phyloP scores from a whole-genome alignment of 225 moss, liverwort and hornwort genomes.

The Lunularia cruciata region DNA sequence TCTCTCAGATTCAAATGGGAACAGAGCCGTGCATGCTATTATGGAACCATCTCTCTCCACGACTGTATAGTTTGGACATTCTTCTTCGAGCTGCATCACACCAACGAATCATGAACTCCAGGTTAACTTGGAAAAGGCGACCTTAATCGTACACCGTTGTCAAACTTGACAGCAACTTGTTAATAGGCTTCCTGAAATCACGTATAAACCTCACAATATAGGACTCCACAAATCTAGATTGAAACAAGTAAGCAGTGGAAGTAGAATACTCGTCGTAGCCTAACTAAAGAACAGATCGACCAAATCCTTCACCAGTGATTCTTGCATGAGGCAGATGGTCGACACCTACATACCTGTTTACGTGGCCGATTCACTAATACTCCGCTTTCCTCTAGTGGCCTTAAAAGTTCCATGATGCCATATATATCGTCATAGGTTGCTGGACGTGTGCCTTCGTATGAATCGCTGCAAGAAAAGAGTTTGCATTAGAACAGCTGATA shows the following conservation, averaged over 20 bases:
- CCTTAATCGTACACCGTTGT: too few relatives aligned
- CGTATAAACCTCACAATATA: too few relatives aligned
- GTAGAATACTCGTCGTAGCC: too few relatives aligned
- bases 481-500: too few relatives aligned
- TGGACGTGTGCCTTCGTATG: slow-evolving; percentile 91
- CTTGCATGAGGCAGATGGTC: too few relatives aligned
- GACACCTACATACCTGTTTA: slow-evolving; percentile 65
- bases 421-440: slow-evolving; percentile 60
- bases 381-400: slow-evolving; percentile 84
- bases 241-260: too few relatives aligned
- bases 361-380: slow-evolving; percentile 79
- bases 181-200: too few relatives aligned
- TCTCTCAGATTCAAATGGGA: slow-evolving; percentile 56
- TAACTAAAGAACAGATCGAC: too few relatives aligned
- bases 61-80: slow-evolving; percentile 72
- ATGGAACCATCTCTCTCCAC: slow-evolving; percentile 93
- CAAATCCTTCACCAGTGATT: too few relatives aligned
- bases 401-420: slow-evolving; percentile 74
- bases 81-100: slow-evolving; percentile 64
- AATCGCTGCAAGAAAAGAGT: slow-evolving; percentile 51
- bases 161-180: too few relatives aligned
- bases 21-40: slow-evolving; percentile 83
- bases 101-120: too few relatives aligned
- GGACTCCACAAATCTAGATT: neutral
- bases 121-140: too few relatives aligned